Evolutionary conservation across 441 rosid species (phyloP).

Genomic region (Raphanus hybrid): DNA sequence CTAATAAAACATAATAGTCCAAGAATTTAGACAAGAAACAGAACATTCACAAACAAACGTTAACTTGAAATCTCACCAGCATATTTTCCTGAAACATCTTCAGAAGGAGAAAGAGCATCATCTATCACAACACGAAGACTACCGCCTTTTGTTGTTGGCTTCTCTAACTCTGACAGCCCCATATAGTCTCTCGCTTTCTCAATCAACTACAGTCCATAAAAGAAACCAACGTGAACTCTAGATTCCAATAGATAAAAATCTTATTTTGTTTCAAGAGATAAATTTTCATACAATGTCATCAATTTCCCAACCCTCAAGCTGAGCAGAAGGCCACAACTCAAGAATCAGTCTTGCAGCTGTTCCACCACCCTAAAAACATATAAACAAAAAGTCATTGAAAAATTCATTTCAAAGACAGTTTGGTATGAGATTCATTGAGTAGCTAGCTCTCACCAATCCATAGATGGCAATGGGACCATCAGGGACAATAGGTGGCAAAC

Average conservation of each 20-base stretch:
- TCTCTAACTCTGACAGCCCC: conserved; percentile 75
- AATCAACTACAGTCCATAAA: conserved; percentile 55
- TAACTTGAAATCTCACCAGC: conserved; percentile 55
- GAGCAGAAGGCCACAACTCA: conserved; percentile 71
- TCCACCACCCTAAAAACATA: conserved; percentile 70
- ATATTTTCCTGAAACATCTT: conserved; percentile 49
- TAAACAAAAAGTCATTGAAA: not conserved
- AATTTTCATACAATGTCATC: conserved; percentile 65
- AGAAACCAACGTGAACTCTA: conserved; percentile 21
- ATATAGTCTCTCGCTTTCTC: conserved; percentile 70
- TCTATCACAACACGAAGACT: conserved; percentile 57
- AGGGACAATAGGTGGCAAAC: conserved; percentile 75
- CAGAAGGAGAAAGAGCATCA: conserved; percentile 61
- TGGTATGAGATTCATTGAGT: not conserved
- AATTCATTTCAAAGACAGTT: not conserved
- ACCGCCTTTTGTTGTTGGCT: conserved; percentile 59
- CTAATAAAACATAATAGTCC: conserved; percentile 42
- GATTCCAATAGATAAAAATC: not conserved
- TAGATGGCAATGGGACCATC: conserved; percentile 67
- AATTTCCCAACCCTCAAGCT: conserved; percentile 90
- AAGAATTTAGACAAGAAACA: conserved; percentile 11
- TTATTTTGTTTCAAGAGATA: not conserved
- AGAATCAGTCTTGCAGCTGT: conserved; percentile 90
- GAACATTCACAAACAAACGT: not conserved
- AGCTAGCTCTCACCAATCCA: conserved; percentile 63